Conservation (phyloP, 352 stramenopile species). For the Phytophthora megakarya region DNA sequence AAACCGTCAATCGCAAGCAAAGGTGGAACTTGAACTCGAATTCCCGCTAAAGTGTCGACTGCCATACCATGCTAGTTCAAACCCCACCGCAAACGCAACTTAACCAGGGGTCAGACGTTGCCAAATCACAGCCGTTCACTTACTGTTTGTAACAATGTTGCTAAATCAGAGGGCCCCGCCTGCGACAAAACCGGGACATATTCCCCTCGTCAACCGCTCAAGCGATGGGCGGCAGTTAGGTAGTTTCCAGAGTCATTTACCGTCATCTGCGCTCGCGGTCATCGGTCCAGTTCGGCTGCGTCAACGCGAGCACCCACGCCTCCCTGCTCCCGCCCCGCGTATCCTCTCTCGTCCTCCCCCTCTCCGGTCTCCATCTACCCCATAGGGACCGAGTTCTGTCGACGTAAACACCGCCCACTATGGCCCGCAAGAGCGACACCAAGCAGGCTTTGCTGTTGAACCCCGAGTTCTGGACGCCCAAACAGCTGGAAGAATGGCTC, state of each 20-base stretch:
- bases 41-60: background rate
- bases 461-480: conserved; percentile 79
- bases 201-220: conserved; percentile 22
- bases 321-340: background rate
- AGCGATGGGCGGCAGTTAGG: too few relatives aligned
- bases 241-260: conserved; percentile 30
- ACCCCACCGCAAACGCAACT: background rate
- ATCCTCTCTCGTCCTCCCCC: conserved; percentile 1
- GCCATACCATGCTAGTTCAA: background rate
- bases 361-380: conserved; percentile 3
- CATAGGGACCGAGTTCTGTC: conserved; percentile 4
- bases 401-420: conserved; percentile 28
- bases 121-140: conserved; percentile 2
- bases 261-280: conserved; percentile 12
- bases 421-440: conserved; percentile 53
- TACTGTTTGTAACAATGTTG: conserved; percentile 6
- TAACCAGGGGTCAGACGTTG: conserved; percentile 4
- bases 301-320: background rate
- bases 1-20: conserved; percentile 11
- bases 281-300: conserved; percentile 6
- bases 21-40: conserved; percentile 8
- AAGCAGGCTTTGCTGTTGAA: conserved; percentile 85
- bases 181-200: conserved; percentile 8
- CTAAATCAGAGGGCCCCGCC: background rate
- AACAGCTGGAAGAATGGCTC: conserved; percentile 82